Evolutionary conservation across 106 monocot genomes (phyloP).

Genomic region (Dioscorea zingiberensis): DNA sequence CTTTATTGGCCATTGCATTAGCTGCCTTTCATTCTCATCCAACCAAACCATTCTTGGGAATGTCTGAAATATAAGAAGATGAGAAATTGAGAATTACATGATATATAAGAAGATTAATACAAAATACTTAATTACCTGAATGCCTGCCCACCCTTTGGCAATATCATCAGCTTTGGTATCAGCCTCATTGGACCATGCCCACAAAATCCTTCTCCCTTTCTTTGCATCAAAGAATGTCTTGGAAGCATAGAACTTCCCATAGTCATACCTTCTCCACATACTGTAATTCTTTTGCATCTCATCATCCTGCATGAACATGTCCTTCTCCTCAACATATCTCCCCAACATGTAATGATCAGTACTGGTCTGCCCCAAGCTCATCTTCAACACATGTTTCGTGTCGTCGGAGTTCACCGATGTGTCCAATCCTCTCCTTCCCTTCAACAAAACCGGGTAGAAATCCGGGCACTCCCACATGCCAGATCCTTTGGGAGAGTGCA

Average conservation of each 20-base stretch:
- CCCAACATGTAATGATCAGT: conserved; percentile 29
- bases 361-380: conserved; percentile 9
- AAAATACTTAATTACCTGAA: conserved; percentile 39
- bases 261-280: conserved; percentile 60
- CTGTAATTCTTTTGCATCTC: conserved; percentile 19
- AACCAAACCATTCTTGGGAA: conserved; percentile 69
- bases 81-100: too few species aligned
- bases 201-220: conserved; percentile 61
- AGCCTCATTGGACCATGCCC: conserved; percentile 74
- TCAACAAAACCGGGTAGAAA: conserved; percentile 23
- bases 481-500: conserved; percentile 19
- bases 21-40: conserved; percentile 35
- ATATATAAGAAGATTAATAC: neutral
- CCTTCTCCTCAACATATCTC: conserved; percentile 14
- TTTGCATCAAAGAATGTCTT: conserved; percentile 67
- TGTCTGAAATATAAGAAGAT: conserved; percentile 29
- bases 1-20: conserved; percentile 74
- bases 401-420: conserved; percentile 3
- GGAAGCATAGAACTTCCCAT: conserved; percentile 82
- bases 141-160: conserved; percentile 85
- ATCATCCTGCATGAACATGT: conserved; percentile 42
- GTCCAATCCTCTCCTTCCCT: conserved; percentile 16
- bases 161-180: conserved; percentile 47
- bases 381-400: conserved; percentile 36
- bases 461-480: conserved; percentile 55